Evolutionary conservation across 768 basidiomycete species (phyloP).

Genomic region (Mycena rebaudengoi): DNA sequence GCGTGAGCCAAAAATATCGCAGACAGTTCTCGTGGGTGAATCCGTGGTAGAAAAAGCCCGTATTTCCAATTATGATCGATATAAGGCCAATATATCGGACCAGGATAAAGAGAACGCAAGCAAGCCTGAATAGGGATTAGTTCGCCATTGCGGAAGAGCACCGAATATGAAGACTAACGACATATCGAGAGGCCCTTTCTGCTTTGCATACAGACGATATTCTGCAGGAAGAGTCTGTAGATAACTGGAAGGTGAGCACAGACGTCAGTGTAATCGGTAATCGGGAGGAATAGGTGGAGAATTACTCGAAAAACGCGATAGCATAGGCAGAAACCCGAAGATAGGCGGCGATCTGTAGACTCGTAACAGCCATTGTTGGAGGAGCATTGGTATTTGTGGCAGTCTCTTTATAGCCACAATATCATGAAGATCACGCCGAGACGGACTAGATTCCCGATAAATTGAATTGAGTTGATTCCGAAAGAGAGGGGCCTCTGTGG

Average conservation of each 20-base stretch:
- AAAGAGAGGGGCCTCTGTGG: no score
- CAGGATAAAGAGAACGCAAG: constrained; percentile 8
- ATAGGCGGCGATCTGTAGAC: constrained; percentile 8
- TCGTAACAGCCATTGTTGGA: not conserved
- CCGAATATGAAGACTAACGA: no score
- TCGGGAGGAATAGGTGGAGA: not conserved
- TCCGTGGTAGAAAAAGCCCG: constrained; percentile 18
- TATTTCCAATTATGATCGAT: not conserved
- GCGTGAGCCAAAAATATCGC: constrained; percentile 8
- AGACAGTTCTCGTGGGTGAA: not conserved
- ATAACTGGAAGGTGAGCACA: not conserved
- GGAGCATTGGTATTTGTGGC: no score
- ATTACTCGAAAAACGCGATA: constrained; percentile 12
- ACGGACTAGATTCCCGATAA: no score
- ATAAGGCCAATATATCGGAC: constrained; percentile 18
- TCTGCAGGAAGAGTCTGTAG: constrained; percentile 17
- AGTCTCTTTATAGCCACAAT: no score
- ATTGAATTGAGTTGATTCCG: no score
- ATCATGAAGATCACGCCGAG: no score
- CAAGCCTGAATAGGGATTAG: not conserved
- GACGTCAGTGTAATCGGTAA: not conserved
- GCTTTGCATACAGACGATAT: constrained; percentile 9
- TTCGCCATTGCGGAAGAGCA: no score
- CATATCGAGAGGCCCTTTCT: constrained; percentile 11
- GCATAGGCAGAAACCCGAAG: constrained; percentile 15